Evolutionary conservation across 2,329 filamentous ascomycete genomes (phyloP).

Genomic region (Sporothrix euskadiensis): DNA sequence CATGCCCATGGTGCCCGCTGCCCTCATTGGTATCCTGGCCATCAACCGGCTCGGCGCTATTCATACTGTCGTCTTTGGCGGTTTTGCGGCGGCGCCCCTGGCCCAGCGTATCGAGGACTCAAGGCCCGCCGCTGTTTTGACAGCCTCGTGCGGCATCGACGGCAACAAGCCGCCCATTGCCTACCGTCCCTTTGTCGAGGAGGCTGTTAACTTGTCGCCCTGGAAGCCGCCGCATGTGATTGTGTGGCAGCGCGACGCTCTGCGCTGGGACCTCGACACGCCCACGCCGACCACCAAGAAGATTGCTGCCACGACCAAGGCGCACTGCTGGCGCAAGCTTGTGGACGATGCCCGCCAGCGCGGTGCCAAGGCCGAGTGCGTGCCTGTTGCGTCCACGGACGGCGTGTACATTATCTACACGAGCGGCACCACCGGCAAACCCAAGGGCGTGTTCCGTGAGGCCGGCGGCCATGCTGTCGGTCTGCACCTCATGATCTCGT

Average conservation of each 20-base stretch:
- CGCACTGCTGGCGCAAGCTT: conserved; percentile 67
- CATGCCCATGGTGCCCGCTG: conserved; percentile 95
- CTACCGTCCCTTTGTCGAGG: conserved; percentile 77
- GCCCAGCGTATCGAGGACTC: conserved; percentile 88
- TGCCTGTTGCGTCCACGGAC: conserved; percentile 76
- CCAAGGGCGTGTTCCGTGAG: conserved; percentile 81
- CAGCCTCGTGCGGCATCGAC: conserved; percentile 89
- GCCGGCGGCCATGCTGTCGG: conserved; percentile 87
- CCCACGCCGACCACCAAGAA: conserved; percentile 41
- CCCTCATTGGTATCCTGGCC: conserved; percentile 82
- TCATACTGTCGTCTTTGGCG: conserved; percentile 90
- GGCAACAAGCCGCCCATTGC: conserved; percentile 74
- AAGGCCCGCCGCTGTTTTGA: conserved; percentile 73
- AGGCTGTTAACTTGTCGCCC: conserved; percentile 64
- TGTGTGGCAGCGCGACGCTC: conserved; percentile 80
- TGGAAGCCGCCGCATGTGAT: conserved; percentile 74
- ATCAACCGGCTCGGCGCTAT: conserved; percentile 79
- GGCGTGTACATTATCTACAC: conserved; percentile 91
- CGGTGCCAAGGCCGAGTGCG: conserved; percentile 68
- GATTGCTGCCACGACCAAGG: conserved; percentile 9
- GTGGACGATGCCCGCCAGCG: conserved; percentile 69
- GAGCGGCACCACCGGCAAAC: conserved; percentile 76
- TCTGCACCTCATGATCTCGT: conserved; percentile 76
- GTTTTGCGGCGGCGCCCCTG: conserved; percentile 78
- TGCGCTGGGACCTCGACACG: conserved; percentile 71